Conservation (phyloP, 2,329 filamentous ascomycete genomes). For the Didymella arachidicola region DNA sequence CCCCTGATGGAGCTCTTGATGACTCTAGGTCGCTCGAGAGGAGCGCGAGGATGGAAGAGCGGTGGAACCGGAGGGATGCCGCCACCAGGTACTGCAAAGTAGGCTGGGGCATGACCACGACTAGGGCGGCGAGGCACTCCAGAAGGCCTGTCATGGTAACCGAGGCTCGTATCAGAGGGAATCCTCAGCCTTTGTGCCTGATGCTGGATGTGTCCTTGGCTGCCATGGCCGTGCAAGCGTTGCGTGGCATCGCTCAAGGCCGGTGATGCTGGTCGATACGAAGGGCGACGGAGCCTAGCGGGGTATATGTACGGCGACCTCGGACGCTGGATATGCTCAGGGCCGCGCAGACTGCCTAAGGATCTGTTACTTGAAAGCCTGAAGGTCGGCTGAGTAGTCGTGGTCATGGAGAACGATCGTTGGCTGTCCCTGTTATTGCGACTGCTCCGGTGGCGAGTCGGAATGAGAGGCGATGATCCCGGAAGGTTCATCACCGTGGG, state of each 20-base stretch:
- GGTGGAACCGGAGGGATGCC: slow-evolving; percentile 39
- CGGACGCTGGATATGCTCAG: slow-evolving; percentile 47
- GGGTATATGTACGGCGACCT: slow-evolving; percentile 54
- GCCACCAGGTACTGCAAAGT: slow-evolving; percentile 16
- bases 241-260: slow-evolving; percentile 52
- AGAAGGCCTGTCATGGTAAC: slow-evolving; percentile 29
- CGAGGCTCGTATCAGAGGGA: slow-evolving; percentile 37
- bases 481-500: slow-evolving; percentile 44
- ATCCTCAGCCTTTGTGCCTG: slow-evolving; percentile 31
- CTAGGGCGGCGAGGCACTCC: slow-evolving; percentile 23
- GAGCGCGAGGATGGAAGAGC: slow-evolving; percentile 30
- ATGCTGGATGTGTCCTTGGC: slow-evolving; percentile 16
- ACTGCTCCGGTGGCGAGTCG: slow-evolving; percentile 16
- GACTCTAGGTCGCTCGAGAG: slow-evolving; percentile 32
- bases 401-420: slow-evolving; percentile 54
- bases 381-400: slow-evolving; percentile 43
- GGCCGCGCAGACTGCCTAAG: slow-evolving; percentile 55
- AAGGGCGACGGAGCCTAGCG: slow-evolving; percentile 52
- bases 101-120: slow-evolving; percentile 26
- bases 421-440: slow-evolving; percentile 45
- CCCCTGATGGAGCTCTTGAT: slow-evolving; percentile 32
- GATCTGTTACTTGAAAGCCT: slow-evolving; percentile 55
- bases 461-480: slow-evolving; percentile 42
- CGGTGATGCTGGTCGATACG: slow-evolving; percentile 54
- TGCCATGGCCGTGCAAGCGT: slow-evolving; percentile 27